phyloP scores from a whole-genome alignment of 2,329 filamentous ascomycete genomes.

The Fusarium ramigenum region DNA sequence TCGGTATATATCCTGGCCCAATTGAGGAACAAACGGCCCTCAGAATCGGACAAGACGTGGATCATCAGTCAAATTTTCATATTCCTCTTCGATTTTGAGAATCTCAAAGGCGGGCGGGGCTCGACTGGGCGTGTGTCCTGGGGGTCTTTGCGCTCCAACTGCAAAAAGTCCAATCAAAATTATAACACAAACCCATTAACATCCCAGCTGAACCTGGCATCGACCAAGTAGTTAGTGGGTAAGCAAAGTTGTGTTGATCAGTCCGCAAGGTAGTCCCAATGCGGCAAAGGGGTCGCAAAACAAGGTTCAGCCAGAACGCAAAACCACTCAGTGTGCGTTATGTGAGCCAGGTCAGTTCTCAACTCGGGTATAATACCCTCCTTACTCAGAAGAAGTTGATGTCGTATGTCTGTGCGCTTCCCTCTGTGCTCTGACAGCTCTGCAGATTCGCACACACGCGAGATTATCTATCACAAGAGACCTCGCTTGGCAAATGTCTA shows the following conservation, averaged over 20 bases:
- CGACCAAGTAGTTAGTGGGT: constrained; percentile 19
- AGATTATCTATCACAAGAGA: constrained; percentile 14
- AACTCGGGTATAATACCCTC: constrained; percentile 18
- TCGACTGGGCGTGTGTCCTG: background rate
- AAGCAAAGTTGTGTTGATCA: constrained; percentile 21
- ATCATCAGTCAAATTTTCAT: background rate
- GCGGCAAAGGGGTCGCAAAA: constrained; percentile 23
- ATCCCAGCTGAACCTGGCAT: constrained; percentile 19
- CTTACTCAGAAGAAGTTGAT: constrained; percentile 13
- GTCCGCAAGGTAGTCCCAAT: constrained; percentile 26
- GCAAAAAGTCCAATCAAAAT: constrained; percentile 17
- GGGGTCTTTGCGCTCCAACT: background rate
- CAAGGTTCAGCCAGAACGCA: constrained; percentile 34
- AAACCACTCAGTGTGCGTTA: constrained; percentile 14
- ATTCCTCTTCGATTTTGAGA: background rate
- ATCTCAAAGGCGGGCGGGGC: background rate
- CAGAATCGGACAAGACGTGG: constrained; percentile 6
- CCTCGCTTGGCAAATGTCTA: constrained; percentile 2
- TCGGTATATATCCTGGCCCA: background rate
- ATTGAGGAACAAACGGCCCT: background rate
- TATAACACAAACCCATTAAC: constrained; percentile 23
- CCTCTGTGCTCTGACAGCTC: constrained; percentile 24
- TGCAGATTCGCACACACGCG: constrained; percentile 9
- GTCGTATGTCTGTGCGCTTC: constrained; percentile 27
- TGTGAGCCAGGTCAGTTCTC: constrained; percentile 18